Percentiles rank a stretch among this genome's conserved stretches.
phyloP scores from a whole-genome alignment of 768 basidiomycete species.

The Panaeolus papilionaceus region DNA sequence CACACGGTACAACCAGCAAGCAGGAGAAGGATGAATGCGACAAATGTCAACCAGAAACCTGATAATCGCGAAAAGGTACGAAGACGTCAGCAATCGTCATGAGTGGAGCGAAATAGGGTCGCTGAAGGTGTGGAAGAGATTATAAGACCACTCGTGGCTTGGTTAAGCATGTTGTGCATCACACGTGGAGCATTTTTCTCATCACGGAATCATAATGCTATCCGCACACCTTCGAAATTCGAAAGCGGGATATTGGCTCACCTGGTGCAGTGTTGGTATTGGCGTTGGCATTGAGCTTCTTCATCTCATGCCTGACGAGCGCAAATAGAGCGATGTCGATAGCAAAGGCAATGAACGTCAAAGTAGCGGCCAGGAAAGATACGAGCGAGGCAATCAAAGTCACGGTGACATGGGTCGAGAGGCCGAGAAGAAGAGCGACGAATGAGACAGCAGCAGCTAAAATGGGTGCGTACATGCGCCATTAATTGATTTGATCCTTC shows the following conservation, averaged over 20 bases:
- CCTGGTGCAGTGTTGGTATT: constrained; percentile 68
- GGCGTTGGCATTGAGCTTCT: constrained; percentile 50
- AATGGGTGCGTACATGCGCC: not conserved
- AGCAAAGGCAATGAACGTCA: constrained; percentile 76
- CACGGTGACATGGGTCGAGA: constrained; percentile 63
- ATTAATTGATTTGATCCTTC: not conserved
- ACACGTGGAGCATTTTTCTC: constrained; percentile 4
- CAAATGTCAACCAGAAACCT: constrained; percentile 84
- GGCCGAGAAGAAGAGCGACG: constrained; percentile 65
- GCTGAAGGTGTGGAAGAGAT: constrained; percentile 9
- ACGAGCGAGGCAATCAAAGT: constrained; percentile 67
- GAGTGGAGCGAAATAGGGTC: constrained; percentile 15
- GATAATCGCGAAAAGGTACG: constrained; percentile 2
- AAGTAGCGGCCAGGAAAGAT: constrained; percentile 72
- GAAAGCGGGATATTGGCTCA: constrained; percentile 36
- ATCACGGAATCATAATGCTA: too few species aligned
- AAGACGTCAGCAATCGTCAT: constrained; percentile 11
- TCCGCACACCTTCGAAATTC: not conserved
- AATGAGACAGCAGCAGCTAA: constrained; percentile 62
- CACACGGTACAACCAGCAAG: constrained; percentile 74
- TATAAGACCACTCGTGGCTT: not conserved
- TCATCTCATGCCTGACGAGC: constrained; percentile 63
- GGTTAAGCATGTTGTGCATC: not conserved
- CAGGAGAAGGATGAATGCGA: constrained; percentile 64
- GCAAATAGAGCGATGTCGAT: constrained; percentile 79